phyloP scores from a whole-genome alignment of 75 land plant species.

The Larix kaempferi region DNA sequence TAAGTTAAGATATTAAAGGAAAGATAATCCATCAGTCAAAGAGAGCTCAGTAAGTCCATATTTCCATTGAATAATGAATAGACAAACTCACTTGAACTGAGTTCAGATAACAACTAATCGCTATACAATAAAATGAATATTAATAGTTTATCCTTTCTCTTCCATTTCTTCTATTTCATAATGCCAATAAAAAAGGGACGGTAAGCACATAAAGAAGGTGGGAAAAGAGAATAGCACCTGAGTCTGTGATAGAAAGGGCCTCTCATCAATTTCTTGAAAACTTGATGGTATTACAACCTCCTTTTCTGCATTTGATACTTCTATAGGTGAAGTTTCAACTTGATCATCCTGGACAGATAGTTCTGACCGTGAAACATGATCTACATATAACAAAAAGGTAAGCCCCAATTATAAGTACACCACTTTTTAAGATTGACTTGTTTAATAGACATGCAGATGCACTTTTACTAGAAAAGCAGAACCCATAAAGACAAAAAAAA shows the following conservation, averaged over 20 bases:
- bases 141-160: neutral
- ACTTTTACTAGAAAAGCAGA: neutral
- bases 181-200: neutral
- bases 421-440: neutral
- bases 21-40: neutral
- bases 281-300: neutral
- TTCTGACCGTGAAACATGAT: neutral
- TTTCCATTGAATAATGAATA: neutral
- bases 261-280: conserved; percentile 1
- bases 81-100: too few species aligned
- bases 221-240: neutral
- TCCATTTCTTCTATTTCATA: neutral
- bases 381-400: conserved; percentile 1
- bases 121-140: neutral
- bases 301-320: conserved; percentile 4
- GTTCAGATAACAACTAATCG: neutral
- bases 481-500: neutral
- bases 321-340: neutral
- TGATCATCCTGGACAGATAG: neutral
- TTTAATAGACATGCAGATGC: neutral
- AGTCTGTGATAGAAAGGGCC: neutral
- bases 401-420: neutral
- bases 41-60: neutral
- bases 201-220: neutral
- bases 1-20: neutral